phyloP scores from a whole-genome alignment of 2,329 filamentous ascomycete genomes.

The Teratosphaeria gauchensis region DNA sequence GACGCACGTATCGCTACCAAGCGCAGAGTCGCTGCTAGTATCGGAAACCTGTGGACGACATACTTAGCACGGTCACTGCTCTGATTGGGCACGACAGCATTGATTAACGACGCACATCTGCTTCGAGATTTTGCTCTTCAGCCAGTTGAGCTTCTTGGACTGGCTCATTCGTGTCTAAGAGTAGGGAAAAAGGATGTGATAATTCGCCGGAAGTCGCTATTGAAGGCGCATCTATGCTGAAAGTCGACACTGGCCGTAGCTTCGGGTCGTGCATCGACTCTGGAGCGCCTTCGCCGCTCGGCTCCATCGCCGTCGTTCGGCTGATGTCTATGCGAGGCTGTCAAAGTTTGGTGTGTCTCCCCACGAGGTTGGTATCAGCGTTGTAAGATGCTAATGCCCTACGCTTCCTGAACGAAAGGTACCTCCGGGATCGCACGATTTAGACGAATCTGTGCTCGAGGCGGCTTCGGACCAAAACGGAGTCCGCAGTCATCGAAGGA shows the following conservation, averaged over 20 bases:
- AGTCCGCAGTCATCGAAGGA: background rate
- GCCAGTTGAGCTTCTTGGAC: slow-evolving; percentile 14
- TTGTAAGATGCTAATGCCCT: background rate
- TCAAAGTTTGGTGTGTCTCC: background rate
- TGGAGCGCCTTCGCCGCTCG: background rate
- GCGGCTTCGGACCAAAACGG: background rate
- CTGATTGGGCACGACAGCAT: background rate
- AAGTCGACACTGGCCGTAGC: background rate
- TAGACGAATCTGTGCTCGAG: background rate
- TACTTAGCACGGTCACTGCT: slow-evolving; percentile 6
- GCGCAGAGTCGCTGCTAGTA: slow-evolving; percentile 27
- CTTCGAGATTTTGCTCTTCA: slow-evolving; percentile 26
- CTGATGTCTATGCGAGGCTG: background rate
- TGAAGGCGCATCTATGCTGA: slow-evolving; percentile 3
- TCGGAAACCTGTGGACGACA: slow-evolving; percentile 17
- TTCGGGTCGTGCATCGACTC: background rate
- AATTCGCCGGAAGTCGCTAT: slow-evolving; percentile 3
- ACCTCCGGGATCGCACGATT: background rate
- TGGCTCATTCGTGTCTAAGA: background rate
- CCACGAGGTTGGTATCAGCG: background rate
- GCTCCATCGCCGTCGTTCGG: background rate
- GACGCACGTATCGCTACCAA: slow-evolving; percentile 27
- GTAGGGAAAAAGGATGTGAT: background rate
- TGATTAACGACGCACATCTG: slow-evolving; percentile 22
- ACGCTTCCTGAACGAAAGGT: background rate